These are phyloP conservation scores for Camelina neglecta DNA, from an alignment of 345 rosid genomes.

Conservation along the genomic window DNA sequence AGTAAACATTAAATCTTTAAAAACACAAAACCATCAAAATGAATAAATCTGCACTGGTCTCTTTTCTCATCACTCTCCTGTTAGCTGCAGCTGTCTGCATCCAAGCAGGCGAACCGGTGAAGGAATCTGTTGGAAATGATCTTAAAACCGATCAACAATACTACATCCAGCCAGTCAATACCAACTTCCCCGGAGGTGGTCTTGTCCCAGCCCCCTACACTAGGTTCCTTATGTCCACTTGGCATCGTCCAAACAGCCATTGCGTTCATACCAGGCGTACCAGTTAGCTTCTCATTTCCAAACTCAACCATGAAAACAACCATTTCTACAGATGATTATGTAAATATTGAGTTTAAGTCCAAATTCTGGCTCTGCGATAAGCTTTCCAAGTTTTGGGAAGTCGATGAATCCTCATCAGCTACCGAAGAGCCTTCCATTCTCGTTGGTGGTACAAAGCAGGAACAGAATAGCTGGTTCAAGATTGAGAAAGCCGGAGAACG, in stretches of 20 bases:
- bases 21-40: slow-evolving; percentile 1
- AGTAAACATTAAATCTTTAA: neutral
- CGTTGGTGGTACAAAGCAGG: neutral
- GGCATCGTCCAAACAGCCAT: slow-evolving; percentile 5
- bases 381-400: neutral
- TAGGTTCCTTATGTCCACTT: slow-evolving; percentile 22
- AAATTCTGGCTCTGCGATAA: neutral
- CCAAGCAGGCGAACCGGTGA: neutral
- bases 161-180: neutral
- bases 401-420: neutral
- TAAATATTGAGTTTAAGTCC: neutral
- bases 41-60: neutral
- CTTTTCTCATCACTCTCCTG: neutral
- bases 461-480: neutral
- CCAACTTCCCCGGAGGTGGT: slow-evolving; percentile 11
- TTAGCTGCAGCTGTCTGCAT: neutral
- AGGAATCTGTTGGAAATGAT: neutral
- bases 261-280: neutral
- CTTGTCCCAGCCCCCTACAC: neutral
- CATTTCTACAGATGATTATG: neutral
- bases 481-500: neutral
- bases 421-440: neutral
- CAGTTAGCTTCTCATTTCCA: slow-evolving; percentile 10
- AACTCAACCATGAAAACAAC: neutral
- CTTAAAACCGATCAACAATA: neutral